Evolutionary conservation across 495 filamentous ascomycete genomes (phyloP).

Genomic region (Penicillium coprophilum): DNA sequence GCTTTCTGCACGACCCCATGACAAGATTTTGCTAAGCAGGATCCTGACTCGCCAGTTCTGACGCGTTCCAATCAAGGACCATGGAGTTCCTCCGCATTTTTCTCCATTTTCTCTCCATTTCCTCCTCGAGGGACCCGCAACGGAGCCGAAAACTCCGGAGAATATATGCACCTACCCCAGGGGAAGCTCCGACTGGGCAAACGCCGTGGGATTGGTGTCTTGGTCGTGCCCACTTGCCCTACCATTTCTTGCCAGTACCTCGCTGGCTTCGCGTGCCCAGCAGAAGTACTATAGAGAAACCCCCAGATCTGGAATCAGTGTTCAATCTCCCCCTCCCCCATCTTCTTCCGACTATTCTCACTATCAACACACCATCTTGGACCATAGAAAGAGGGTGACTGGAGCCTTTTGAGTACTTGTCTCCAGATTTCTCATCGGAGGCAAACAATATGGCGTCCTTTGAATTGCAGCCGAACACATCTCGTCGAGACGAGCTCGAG

Average conservation of each 20-base stretch:
- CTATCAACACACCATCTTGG: background rate
- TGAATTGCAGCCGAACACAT: constrained; percentile 23
- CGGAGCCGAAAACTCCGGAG: constrained; percentile 7
- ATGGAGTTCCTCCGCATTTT: constrained; percentile 28
- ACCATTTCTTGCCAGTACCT: constrained; percentile 11
- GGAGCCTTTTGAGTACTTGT: background rate
- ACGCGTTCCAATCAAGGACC: constrained; percentile 11
- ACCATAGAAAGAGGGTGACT: background rate
- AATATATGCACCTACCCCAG: constrained; percentile 5
- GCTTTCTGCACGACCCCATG: constrained; percentile 6
- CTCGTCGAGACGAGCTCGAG: constrained; percentile 19
- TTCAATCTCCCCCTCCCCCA: background rate
- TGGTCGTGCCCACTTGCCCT: constrained; percentile 23
- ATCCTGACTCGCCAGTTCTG: background rate
- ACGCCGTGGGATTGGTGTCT: background rate
- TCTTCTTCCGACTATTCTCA: background rate
- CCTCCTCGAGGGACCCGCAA: constrained; percentile 18
- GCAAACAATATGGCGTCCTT: constrained; percentile 26
- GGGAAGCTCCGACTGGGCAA: background rate
- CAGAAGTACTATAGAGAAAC: background rate
- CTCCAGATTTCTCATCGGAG: background rate
- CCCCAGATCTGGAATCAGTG: background rate
- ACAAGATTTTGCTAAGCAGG: constrained; percentile 1
- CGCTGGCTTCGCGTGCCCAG: background rate
- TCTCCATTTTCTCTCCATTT: constrained; percentile 24